Evolutionary conservation across 2,329 filamentous ascomycete species (phyloP).

Genomic region (Ascochyta pisi): DNA sequence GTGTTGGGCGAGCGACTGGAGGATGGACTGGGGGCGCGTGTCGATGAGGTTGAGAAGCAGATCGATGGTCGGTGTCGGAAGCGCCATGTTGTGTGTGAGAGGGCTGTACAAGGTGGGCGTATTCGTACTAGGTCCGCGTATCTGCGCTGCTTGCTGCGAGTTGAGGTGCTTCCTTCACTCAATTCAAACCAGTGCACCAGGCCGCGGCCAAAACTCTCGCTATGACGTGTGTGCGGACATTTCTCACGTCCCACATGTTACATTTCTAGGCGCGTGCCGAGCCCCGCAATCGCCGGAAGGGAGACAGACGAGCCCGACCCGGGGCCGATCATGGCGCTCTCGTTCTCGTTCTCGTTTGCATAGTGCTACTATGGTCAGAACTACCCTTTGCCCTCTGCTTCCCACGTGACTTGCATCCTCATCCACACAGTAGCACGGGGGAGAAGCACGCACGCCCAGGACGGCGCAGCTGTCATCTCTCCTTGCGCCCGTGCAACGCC

Average conservation of each 20-base stretch:
- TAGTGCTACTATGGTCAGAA: too few relatives aligned
- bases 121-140: slow-evolving; percentile 6
- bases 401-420: neutral
- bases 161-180: neutral
- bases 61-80: slow-evolving; percentile 52
- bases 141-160: neutral
- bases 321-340: slow-evolving; percentile 8
- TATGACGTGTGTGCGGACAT: slow-evolving; percentile 26
- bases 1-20: slow-evolving; percentile 75
- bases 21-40: slow-evolving; percentile 76
- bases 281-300: slow-evolving; percentile 8
- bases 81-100: slow-evolving; percentile 29
- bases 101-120: neutral
- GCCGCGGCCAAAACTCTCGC: neutral
- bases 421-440: too few relatives aligned
- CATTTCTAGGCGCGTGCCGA: slow-evolving; percentile 8
- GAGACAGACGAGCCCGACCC: neutral
- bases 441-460: neutral
- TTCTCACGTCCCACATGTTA: neutral
- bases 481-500: slow-evolving; percentile 8
- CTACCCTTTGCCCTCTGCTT: neutral
- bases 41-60: slow-evolving; percentile 68
- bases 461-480: slow-evolving; percentile 7
- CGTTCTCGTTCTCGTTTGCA: neutral
- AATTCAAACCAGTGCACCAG: neutral